phyloP scores from a whole-genome alignment of 1,139 yeast species.

The Kodamaea alishanica region DNA sequence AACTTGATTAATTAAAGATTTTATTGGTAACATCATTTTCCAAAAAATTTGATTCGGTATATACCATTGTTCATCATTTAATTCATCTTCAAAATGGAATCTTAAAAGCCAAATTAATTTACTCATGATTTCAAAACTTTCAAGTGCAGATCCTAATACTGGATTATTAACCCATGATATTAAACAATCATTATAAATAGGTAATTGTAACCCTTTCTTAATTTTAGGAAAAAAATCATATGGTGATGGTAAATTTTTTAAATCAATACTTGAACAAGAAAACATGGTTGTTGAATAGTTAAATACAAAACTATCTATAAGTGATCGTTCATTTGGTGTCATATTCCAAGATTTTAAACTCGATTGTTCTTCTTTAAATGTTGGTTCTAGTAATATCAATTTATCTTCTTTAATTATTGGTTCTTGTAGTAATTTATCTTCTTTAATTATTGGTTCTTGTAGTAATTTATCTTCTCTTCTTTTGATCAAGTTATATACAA shows the following conservation, averaged over 20 bases:
- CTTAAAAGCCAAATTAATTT: constrained; percentile 39
- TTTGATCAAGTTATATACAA: constrained; percentile 14
- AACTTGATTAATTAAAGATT: constrained; percentile 4
- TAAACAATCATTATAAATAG: constrained; percentile 23
- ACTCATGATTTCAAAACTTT: constrained; percentile 32
- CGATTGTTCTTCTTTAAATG: constrained; percentile 17
- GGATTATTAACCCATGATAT: constrained; percentile 17
- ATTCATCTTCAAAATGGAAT: constrained; percentile 15
- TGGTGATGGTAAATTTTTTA: constrained; percentile 31
- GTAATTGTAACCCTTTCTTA: constrained; percentile 24
- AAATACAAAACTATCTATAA: constrained; percentile 36
- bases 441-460: constrained; percentile 14
- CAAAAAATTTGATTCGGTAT: constrained; percentile 13
- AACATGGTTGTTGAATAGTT: constrained; percentile 28
- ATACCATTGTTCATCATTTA: constrained; percentile 3
- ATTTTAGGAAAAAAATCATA: constrained; percentile 28
- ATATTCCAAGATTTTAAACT: constrained; percentile 4
- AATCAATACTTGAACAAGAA: constrained; percentile 22
- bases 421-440: constrained; percentile 7
- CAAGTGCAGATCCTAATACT: constrained; percentile 14
- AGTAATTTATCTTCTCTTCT: constrained; percentile 8
- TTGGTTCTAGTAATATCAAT: constrained; percentile 1
- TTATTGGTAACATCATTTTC: constrained; percentile 12
- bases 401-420: constrained; percentile 1
- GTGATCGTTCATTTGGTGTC: constrained; percentile 27